Evolutionary conservation across 2,329 filamentous ascomycete species (phyloP), one percentile per base, ranked within the genome.

Genomic region (Pyrenophora seminiperda): DNA sequence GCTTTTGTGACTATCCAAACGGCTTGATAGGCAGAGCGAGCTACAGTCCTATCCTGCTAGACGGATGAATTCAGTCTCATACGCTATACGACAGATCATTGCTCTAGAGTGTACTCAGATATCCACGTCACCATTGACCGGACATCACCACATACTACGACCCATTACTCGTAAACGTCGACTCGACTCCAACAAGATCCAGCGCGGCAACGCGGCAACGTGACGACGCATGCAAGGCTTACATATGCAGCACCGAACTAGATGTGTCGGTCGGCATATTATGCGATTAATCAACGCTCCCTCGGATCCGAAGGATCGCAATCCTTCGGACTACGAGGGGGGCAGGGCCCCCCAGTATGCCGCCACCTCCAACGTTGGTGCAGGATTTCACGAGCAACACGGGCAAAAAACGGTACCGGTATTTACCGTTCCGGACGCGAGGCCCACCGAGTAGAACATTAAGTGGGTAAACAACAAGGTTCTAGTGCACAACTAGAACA

Each of bases 191-290:
- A 20, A 19, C 31, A 13, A 27, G 34, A 20, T 19, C 15, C 33
- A 7, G 36, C 27, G 31, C 41, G 30, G 31, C 41, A 43, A 43
- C 41, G 31, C 36, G 41, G 31, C n/a, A 18, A 7, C 17, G 15
- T 27, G 31, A 36, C 2, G 30, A 20, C 15, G 18, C 31, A 7
- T 43, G 30, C 19, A 41, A 31, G 24, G 14, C 41, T n/a, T n/a
- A n/a, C n/a, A 15, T 19, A 34, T 24, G 41, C 19, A 19, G 41
- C 41, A 34, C 41, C 19, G 40, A 27, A 27, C 24, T 11, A 11
- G 24, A 9, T 11, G 24, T 41, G 24, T 27, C 24, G 24, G 9
- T 11, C 24, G 24, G 24, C 24, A 27, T 27, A 27, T 27, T 27
- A 27, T 27, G 24, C 3, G 24, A 27, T 27, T 27, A 27, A 27